These are phyloP conservation scores for Dichotomocladium elegans DNA, from an alignment of 371 early-diverging fungal species.

Conservation along the genomic window DNA sequence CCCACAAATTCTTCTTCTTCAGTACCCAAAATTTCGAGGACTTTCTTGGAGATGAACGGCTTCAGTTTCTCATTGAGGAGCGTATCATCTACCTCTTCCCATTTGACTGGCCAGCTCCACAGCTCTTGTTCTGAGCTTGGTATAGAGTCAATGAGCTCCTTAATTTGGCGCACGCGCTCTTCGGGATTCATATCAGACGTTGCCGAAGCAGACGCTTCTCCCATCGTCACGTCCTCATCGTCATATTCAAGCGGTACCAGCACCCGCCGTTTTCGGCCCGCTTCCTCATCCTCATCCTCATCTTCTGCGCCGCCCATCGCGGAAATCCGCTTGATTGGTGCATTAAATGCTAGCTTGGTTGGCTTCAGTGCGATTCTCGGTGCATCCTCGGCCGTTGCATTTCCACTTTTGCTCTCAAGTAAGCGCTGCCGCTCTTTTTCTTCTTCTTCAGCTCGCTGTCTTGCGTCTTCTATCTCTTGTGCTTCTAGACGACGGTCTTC, in stretches of 20 bases:
- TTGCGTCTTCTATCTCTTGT: conserved; percentile 49
- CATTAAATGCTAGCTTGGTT: conserved; percentile 46
- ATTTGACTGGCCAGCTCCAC: conserved; percentile 73
- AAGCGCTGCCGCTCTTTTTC: conserved; percentile 3
- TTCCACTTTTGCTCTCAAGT: conserved; percentile 20
- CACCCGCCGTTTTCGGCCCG: conserved; percentile 51
- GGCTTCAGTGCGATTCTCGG: conserved; percentile 36
- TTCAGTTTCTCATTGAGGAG: conserved; percentile 62
- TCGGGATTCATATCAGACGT: conserved; percentile 34
- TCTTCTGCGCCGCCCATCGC: conserved; percentile 47
- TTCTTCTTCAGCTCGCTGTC: conserved; percentile 18
- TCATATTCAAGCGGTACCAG: conserved; percentile 60
- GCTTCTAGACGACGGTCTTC: conserved; percentile 60
- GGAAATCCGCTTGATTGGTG: conserved; percentile 39
- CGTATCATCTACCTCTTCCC: conserved; percentile 75
- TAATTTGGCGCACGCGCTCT: conserved; percentile 55
- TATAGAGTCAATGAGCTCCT: conserved; percentile 66
- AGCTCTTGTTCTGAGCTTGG: conserved; percentile 77
- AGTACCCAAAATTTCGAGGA: conserved; percentile 70
- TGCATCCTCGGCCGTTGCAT: conserved; percentile 19
- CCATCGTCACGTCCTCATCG: conserved; percentile 30
- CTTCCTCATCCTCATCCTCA: conserved; percentile 56
- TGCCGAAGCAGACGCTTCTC: not conserved
- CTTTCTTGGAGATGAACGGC: conserved; percentile 75
- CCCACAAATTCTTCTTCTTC: conserved; percentile 69